phyloP scores from a whole-genome alignment of 768 basidiomycete species.

The Hortiboletus flavorubellus region DNA sequence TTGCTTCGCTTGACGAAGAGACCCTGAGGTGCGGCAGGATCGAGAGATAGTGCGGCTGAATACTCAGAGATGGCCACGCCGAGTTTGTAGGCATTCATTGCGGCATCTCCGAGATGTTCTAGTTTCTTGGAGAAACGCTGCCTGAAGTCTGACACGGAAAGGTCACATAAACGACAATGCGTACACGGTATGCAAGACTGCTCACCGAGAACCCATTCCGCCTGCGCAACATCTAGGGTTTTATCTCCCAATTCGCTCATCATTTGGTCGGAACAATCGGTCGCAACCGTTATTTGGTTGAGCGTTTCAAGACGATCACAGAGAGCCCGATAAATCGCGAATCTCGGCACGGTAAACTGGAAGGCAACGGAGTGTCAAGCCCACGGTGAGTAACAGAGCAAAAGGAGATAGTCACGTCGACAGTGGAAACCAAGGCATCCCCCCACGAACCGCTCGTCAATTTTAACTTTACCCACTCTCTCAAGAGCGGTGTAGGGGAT shows the following conservation, averaged over 20 bases:
- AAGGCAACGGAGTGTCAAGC: neutral
- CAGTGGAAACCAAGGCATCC: neutral
- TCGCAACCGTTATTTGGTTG: neutral
- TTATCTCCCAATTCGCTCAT: neutral
- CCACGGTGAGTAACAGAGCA: neutral
- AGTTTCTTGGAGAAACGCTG: too few relatives aligned
- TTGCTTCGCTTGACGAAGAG: too few relatives aligned
- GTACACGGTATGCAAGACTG: too few relatives aligned
- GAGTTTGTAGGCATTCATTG: too few relatives aligned
- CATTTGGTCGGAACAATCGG: neutral
- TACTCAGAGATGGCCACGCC: too few relatives aligned
- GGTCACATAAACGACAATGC: neutral
- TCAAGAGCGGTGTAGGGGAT: neutral
- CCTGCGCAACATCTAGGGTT: neutral
- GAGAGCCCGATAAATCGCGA: neutral
- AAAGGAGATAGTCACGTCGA: neutral
- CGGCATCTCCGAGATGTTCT: too few relatives aligned
- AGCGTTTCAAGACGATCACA: neutral
- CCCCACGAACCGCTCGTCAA: neutral
- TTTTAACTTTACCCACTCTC: neutral
- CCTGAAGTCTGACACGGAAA: neutral
- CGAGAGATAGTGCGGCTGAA: too few relatives aligned
- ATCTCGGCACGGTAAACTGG: neutral
- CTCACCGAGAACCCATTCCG: neutral
- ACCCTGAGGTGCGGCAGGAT: too few relatives aligned